phyloP scores from a whole-genome alignment of 2,329 filamentous ascomycete genomes.

The Xylaria sp. region DNA sequence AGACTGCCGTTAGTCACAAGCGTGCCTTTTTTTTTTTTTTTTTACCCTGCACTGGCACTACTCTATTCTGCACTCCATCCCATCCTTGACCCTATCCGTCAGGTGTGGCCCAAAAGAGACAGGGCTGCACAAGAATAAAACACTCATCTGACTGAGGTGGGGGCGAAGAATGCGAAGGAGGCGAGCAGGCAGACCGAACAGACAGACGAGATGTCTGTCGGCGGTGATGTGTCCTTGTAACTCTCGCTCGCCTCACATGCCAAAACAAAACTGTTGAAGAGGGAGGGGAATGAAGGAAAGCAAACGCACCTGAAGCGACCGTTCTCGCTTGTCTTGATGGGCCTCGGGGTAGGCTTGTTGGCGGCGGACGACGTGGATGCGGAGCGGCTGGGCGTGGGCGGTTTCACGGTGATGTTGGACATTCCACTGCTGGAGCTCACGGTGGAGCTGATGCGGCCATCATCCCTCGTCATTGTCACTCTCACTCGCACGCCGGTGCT shows the following conservation, averaged over 20 bases:
- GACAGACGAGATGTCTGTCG: background rate
- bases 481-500: slow-evolving; percentile 50
- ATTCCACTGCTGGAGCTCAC: slow-evolving; percentile 75
- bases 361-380: slow-evolving; percentile 49
- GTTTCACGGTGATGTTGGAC: slow-evolving; percentile 73
- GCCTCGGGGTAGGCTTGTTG: slow-evolving; percentile 55
- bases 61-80: background rate
- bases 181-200: background rate
- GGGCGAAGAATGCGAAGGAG: slow-evolving; percentile 21
- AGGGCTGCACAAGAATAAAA: slow-evolving; percentile 10
- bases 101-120: background rate
- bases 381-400: slow-evolving; percentile 51
- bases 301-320: slow-evolving; percentile 57
- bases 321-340: slow-evolving; percentile 67
- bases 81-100: slow-evolving; percentile 4
- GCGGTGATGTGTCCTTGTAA: background rate
- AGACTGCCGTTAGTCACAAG: slow-evolving; percentile 48
- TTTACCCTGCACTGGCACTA: slow-evolving; percentile 3
- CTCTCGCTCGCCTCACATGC: background rate
- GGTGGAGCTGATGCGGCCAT: slow-evolving; percentile 74
- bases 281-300: slow-evolving; percentile 32
- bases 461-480: slow-evolving; percentile 74
- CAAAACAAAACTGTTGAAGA: slow-evolving; percentile 19
- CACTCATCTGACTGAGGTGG: slow-evolving; percentile 9
- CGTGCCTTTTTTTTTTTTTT: slow-evolving; percentile 11